Base-by-base conservation (phyloP, 2,329 filamentous ascomycete genomes). In the Cercospora janseana region DNA sequence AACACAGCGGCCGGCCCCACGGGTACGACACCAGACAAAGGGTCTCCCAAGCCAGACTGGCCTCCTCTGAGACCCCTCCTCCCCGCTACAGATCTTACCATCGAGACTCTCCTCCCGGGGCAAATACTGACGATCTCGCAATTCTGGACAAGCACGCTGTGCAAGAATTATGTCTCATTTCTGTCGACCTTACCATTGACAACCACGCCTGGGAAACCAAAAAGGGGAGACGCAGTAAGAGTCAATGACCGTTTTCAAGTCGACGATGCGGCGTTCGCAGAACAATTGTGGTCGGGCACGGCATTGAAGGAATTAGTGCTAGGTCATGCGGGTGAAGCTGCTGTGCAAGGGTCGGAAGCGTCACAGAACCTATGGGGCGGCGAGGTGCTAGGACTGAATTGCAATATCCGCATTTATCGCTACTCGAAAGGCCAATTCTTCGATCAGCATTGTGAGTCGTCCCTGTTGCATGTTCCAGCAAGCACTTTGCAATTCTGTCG, bases 221-320 rank as follows among this genome's bases (percentile, higher is more conserved):
- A 87, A 67, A 83, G 82, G 54, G 88, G 87, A 40, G 85, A 93
- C 48, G 90, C 90, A 1, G 79, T 88, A 6, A 79, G 92, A 27
- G 87, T 95, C 38, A 96, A 96, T 66, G 92, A 96, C 66, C 82
- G 92, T 8, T 95, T 86, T 61, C 88, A 95, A 70, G 74, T 95
- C 15, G 75, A 90, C 21, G 91, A 96, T 70, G 70, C 80, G 21
- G 69, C 58, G 0, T 95, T 96, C 68, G 87, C 91, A 0, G 76
- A 82, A 61, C 75, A 79, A 47, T 69, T 96, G 10, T 97, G 91
- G 90, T 76, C 78, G 35, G 77, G 81, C 55, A 95, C 90, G 1
- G 86, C 85, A 0, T 69, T 97, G 57, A 83, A 79, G 60, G 80
- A 86, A 35, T 74, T 85, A 1, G 60, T 77, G 60, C 54, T 69